Conservation (phyloP, 2,329 filamentous ascomycete species). For the Exophiala sp. region DNA sequence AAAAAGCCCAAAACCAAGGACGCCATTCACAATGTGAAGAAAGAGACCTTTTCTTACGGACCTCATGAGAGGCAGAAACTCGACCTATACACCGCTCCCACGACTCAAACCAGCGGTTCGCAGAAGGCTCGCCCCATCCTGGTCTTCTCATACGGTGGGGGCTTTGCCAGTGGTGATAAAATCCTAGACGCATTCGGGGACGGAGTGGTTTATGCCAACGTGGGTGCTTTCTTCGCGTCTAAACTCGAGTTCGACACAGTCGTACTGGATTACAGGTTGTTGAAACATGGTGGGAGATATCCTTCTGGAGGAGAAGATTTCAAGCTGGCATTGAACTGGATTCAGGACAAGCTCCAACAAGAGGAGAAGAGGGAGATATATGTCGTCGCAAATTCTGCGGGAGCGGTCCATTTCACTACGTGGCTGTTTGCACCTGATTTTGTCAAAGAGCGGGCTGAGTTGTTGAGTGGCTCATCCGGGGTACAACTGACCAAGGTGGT, state of each 20-base stretch:
- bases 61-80: slow-evolving; percentile 36
- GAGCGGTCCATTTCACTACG: not conserved
- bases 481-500: not conserved
- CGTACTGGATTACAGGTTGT: slow-evolving; percentile 39
- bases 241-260: slow-evolving; percentile 36
- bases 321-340: slow-evolving; percentile 36
- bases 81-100: slow-evolving; percentile 39
- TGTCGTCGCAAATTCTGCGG: slow-evolving; percentile 7
- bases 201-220: slow-evolving; percentile 32
- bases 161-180: slow-evolving; percentile 35
- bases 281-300: slow-evolving; percentile 38
- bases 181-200: slow-evolving; percentile 31
- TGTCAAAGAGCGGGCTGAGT: not conserved
- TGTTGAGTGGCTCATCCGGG: not conserved
- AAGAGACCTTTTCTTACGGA: slow-evolving; percentile 31
- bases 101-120: slow-evolving; percentile 12
- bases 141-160: slow-evolving; percentile 42
- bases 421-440: slow-evolving; percentile 7
- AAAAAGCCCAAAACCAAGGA: too few relatives aligned
- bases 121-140: slow-evolving; percentile 39
- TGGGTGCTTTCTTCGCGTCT: slow-evolving; percentile 39
- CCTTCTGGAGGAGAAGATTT: slow-evolving; percentile 42
- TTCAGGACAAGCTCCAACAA: slow-evolving; percentile 22
- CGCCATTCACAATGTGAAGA: too few relatives aligned
- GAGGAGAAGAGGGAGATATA: slow-evolving; percentile 22